These are phyloP conservation scores for Ceratocystis diversiconidia DNA, from an alignment of 2,329 filamentous ascomycete genomes.

Conservation along the genomic window DNA sequence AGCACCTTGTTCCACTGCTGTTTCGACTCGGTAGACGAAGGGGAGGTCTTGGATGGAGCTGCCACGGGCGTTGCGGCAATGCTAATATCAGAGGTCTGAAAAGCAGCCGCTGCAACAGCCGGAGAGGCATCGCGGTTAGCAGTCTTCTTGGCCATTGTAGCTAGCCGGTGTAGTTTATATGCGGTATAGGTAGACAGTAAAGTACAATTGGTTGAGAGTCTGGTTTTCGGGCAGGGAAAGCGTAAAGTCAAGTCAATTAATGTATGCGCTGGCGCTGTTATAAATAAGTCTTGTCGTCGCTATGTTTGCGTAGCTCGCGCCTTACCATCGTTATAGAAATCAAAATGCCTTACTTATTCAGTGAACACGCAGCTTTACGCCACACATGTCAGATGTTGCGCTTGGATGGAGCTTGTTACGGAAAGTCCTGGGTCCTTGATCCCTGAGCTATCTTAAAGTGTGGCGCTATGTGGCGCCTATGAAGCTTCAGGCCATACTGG, in stretches of 20 bases:
- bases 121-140: slow-evolving; percentile 19
- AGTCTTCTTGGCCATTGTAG: slow-evolving; percentile 17
- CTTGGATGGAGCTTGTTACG: not conserved
- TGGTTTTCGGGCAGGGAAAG: not conserved
- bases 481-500: not conserved
- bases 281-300: not conserved
- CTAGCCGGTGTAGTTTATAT: slow-evolving; percentile 14
- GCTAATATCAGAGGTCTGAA: slow-evolving; percentile 15
- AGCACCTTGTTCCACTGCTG: slow-evolving; percentile 45
- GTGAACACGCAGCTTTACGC: slow-evolving; percentile 19
- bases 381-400: slow-evolving; percentile 16
- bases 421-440: not conserved
- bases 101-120: slow-evolving; percentile 20
- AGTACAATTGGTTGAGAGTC: not conserved
- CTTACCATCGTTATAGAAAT: not conserved
- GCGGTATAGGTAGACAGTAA: slow-evolving; percentile 20
- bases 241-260: not conserved
- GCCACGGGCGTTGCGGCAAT: slow-evolving; percentile 16
- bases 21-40: slow-evolving; percentile 19
- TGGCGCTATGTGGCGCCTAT: slow-evolving; percentile 6
- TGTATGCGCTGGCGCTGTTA: slow-evolving; percentile 6
- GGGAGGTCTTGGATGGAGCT: slow-evolving; percentile 19
- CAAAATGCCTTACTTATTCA: not conserved
- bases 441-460: not conserved
- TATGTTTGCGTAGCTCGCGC: not conserved